Evolutionary conservation across 805 yeast species (phyloP).

Genomic region (Allodekkera sacchari): DNA sequence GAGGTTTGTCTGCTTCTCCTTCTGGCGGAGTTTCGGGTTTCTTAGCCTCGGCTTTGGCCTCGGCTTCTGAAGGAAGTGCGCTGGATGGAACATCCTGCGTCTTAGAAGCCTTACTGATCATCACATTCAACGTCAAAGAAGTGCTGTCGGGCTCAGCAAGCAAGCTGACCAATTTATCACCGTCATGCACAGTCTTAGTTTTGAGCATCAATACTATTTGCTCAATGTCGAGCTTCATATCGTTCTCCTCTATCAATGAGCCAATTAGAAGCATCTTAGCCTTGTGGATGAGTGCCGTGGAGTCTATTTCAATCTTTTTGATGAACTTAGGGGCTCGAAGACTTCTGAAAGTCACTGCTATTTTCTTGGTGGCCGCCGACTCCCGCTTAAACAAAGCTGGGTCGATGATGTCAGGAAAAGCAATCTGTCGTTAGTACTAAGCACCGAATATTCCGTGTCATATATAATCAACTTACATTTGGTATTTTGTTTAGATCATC

Average conservation of each 20-base stretch:
- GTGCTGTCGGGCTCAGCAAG: conserved; percentile 1
- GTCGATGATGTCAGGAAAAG: conserved; percentile 10
- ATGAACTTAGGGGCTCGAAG: conserved; percentile 66
- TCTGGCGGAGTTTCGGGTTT: neutral
- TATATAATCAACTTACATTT: too few relatives aligned
- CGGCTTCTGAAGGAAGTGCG: conserved; percentile 5
- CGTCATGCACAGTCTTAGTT: conserved; percentile 43
- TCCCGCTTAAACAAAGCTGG: conserved; percentile 22
- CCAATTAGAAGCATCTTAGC: conserved; percentile 31
- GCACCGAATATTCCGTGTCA: too few relatives aligned
- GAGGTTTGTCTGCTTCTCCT: conserved; percentile 1
- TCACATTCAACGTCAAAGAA: conserved; percentile 9
- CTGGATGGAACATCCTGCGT: conserved; percentile 10
- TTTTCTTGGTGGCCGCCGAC: conserved; percentile 11
- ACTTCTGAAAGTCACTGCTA: conserved; percentile 45
- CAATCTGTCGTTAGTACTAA: too few relatives aligned
- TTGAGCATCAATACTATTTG: conserved; percentile 40
- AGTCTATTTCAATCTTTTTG: conserved; percentile 9
- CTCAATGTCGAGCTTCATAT: conserved; percentile 19
- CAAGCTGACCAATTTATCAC: conserved; percentile 15
- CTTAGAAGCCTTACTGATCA: conserved; percentile 6
- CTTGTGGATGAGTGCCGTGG: conserved; percentile 24
- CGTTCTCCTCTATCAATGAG: conserved; percentile 17
- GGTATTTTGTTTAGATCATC: conserved; percentile 4
- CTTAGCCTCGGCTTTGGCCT: conserved; percentile 1